Evolutionary conservation across 2,329 filamentous ascomycete species (phyloP).

Genomic region (Pyrenophora graminea): DNA sequence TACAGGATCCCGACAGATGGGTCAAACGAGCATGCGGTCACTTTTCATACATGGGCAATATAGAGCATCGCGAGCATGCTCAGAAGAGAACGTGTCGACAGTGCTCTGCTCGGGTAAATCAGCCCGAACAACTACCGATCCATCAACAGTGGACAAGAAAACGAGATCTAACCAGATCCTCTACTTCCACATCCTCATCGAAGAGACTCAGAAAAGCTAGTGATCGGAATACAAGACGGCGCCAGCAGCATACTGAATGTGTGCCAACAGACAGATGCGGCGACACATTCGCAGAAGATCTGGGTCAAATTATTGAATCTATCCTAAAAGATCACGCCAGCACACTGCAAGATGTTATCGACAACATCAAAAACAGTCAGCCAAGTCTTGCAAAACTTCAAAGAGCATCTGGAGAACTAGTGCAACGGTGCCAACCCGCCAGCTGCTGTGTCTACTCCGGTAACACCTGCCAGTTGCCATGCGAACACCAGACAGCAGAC

Average conservation of each 20-base stretch:
- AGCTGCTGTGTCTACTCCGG: conserved; percentile 4
- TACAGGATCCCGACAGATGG: conserved; percentile 32
- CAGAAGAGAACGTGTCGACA: conserved; percentile 22
- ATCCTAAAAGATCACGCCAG: conserved; percentile 49
- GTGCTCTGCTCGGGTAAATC: conserved; percentile 23
- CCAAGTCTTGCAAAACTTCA: conserved; percentile 23
- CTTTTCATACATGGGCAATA: conserved; percentile 23
- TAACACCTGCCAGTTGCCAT: conserved; percentile 4
- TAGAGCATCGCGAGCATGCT: conserved; percentile 22
- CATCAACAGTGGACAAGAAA: conserved; percentile 11
- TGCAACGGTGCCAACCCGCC: conserved; percentile 18
- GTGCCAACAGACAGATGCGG: conserved; percentile 28
- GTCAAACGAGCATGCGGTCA: conserved; percentile 37
- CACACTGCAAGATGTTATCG: conserved; percentile 46
- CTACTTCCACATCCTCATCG: conserved; percentile 14
- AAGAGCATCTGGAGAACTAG: conserved; percentile 24
- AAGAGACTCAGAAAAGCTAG: not conserved
- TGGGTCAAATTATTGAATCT: conserved; percentile 46
- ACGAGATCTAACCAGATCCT: conserved; percentile 20
- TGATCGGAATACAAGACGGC: conserved; percentile 6
- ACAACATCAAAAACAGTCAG: conserved; percentile 40
- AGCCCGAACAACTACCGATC: not conserved
- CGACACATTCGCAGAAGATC: conserved; percentile 38
- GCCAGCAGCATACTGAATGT: conserved; percentile 21
- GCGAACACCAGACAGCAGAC: not conserved